phyloP scores from a whole-genome alignment of 305 asterid species.

The Fraxinus baroniana region DNA sequence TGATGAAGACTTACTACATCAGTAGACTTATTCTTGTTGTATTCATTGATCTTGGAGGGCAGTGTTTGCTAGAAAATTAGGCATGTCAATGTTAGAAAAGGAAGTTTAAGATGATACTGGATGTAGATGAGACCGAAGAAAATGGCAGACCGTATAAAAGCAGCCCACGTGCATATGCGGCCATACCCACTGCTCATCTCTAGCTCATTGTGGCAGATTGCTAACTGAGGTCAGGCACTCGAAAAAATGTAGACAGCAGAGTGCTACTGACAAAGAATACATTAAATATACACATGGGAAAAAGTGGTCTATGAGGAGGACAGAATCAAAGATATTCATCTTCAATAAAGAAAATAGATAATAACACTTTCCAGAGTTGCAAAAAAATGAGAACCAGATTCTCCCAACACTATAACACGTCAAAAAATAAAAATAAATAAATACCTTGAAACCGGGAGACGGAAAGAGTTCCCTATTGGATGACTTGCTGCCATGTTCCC shows the following conservation, averaged over 20 bases:
- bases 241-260: background rate
- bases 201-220: background rate
- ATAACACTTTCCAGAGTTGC: background rate
- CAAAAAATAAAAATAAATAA: background rate
- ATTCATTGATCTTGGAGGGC: conserved; percentile 76
- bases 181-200: background rate
- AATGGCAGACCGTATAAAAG: background rate
- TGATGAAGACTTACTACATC: conserved; percentile 62
- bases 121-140: background rate
- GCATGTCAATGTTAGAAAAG: background rate
- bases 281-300: background rate
- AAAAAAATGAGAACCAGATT: background rate
- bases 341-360: background rate
- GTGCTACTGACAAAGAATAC: background rate
- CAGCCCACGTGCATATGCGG: background rate
- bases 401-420: background rate
- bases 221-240: background rate
- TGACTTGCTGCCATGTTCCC: conserved; percentile 54
- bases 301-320: background rate
- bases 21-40: conserved; percentile 92
- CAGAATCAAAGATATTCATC: background rate
- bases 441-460: conserved; percentile 65
- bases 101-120: background rate
- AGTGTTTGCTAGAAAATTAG: background rate
- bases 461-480: conserved; percentile 53